Conservation (phyloP, 2,329 filamentous ascomycete species). For the Pseudocercospora cruenta region DNA sequence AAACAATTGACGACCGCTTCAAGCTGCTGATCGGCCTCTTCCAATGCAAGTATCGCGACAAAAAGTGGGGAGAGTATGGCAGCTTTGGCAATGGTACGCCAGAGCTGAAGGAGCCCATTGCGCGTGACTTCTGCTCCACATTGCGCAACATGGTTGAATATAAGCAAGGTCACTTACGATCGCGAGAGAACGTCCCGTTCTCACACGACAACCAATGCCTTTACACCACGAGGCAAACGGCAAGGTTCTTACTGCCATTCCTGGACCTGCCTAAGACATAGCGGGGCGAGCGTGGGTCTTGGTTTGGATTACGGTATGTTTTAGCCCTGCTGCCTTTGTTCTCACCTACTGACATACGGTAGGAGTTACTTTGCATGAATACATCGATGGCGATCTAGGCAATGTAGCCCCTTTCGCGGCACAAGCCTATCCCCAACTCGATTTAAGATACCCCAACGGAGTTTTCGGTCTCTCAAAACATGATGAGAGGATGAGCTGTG, state of each 20-base stretch:
- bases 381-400: background rate
- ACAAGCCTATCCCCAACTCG: background rate
- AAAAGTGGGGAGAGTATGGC: conserved; percentile 41
- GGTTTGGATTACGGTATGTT: background rate
- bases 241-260: conserved; percentile 48
- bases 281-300: background rate
- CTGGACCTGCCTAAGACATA: conserved; percentile 23
- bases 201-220: conserved; percentile 43
- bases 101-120: conserved; percentile 40
- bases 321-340: background rate
- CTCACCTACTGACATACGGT: background rate
- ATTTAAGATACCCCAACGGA: background rate
- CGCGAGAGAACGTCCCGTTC: conserved; percentile 44
- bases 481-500: background rate
- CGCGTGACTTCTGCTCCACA: conserved; percentile 42
- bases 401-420: background rate
- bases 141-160: conserved; percentile 46
- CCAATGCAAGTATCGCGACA: conserved; percentile 53
- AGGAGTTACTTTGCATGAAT: background rate
- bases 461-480: background rate
- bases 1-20: conserved; percentile 51
- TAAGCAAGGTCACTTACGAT: conserved; percentile 45
- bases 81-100: conserved; percentile 45
- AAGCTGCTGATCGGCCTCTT: conserved; percentile 51
- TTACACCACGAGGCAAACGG: conserved; percentile 49